Conservation (phyloP, 2,329 filamentous ascomycete genomes). For the Immersiporthe knoxdaviesiana region DNA sequence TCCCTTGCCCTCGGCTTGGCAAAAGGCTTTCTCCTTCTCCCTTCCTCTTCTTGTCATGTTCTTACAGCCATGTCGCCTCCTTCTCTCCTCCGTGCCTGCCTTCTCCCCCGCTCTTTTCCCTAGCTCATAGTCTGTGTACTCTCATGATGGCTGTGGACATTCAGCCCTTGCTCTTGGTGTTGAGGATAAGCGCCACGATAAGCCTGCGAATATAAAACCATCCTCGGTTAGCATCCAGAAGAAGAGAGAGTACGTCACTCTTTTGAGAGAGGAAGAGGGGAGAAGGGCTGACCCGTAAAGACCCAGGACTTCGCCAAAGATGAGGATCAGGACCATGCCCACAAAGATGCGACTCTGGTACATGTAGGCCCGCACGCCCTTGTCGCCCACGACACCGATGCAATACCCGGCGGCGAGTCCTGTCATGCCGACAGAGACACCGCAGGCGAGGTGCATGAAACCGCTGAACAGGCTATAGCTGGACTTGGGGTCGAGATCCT, state of each 20-base stretch:
- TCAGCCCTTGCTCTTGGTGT: conserved; percentile 77
- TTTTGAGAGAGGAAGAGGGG: too few relatives aligned
- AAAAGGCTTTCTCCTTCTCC: too few relatives aligned
- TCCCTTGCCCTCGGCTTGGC: conserved; percentile 10
- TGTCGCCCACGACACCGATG: conserved; percentile 94
- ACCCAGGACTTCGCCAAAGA: conserved; percentile 96
- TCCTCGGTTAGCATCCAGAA: conserved; percentile 30
- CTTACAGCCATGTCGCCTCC: conserved; percentile 21
- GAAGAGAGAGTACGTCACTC: neutral
- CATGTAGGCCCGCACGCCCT: conserved; percentile 94
- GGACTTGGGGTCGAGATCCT: conserved; percentile 74
- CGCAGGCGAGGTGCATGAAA: conserved; percentile 91
- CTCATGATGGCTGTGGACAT: neutral
- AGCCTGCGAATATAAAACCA: conserved; percentile 56
- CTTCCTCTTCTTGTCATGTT: conserved; percentile 18
- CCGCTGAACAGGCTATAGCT: conserved; percentile 87
- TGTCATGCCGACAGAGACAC: conserved; percentile 87
- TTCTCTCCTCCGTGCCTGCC: neutral
- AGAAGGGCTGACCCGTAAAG: conserved; percentile 78
- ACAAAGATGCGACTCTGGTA: conserved; percentile 94
- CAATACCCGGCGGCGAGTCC: conserved; percentile 94
- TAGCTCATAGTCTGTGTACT: neutral
- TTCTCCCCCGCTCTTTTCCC: conserved; percentile 1
- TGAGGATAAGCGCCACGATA: conserved; percentile 90
- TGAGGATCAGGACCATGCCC: conserved; percentile 97